Evolutionary conservation across 2,329 filamentous ascomycete genomes (phyloP).

Genomic region (Fusarium sp.): DNA sequence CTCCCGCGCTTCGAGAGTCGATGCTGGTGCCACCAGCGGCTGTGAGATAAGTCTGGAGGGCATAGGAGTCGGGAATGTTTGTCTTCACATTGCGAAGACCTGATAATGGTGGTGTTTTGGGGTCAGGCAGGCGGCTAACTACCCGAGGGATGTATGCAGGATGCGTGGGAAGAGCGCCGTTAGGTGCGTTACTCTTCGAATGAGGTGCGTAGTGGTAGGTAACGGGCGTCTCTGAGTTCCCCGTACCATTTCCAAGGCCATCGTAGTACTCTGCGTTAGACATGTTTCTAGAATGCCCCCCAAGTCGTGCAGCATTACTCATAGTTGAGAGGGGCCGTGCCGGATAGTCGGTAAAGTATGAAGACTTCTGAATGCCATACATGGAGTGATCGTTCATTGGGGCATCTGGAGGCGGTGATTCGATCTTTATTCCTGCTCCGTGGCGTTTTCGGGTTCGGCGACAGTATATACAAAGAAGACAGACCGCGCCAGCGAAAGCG

Average conservation of each 20-base stretch:
- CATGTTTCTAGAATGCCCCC: slow-evolving; percentile 2
- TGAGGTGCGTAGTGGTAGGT: slow-evolving; percentile 30
- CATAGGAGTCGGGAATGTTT: slow-evolving; percentile 48
- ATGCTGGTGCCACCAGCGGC: slow-evolving; percentile 34
- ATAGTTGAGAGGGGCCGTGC: not conserved
- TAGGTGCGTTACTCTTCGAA: slow-evolving; percentile 10
- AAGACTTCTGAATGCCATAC: slow-evolving; percentile 25
- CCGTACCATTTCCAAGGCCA: not conserved
- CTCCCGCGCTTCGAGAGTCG: not conserved
- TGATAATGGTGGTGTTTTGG: not conserved
- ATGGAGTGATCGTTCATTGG: slow-evolving; percentile 13
- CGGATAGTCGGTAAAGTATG: not conserved
- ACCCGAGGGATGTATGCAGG: slow-evolving; percentile 30
- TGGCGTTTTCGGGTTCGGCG: slow-evolving; percentile 41
- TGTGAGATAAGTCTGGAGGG: slow-evolving; percentile 49
- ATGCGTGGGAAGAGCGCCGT: slow-evolving; percentile 16
- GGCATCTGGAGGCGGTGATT: slow-evolving; percentile 5
- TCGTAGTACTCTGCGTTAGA: slow-evolving; percentile 27
- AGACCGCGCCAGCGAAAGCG: slow-evolving; percentile 54
- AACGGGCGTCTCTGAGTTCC: not conserved
- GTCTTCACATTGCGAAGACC: slow-evolving; percentile 13
- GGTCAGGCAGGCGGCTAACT: not conserved
- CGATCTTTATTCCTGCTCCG: slow-evolving; percentile 21
- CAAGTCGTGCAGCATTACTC: not conserved
- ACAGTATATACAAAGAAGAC: slow-evolving; percentile 61